Evolutionary conservation across 202 grass and related monocot species (phyloP), one percentile per base, ranked within the genome.

Genomic region (Schoenoplectus triqueter): DNA sequence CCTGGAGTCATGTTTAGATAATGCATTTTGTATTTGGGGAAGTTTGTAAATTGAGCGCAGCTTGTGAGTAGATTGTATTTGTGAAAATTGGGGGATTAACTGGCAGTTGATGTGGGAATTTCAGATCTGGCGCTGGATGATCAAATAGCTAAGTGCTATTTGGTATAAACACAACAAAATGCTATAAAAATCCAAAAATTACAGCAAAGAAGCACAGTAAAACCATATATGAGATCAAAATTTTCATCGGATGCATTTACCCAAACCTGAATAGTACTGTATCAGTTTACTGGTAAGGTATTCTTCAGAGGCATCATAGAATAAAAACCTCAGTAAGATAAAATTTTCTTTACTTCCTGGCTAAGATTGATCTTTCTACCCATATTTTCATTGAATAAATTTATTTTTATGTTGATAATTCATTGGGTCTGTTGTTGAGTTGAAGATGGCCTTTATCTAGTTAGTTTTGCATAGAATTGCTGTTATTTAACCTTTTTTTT

Each of bases 201-300:
- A 52, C 49, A 31, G 3, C 13, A 31, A 31, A 31, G 31, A 31
- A 31, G 31, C 31, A 31, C 31, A 31, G 31, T 31, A 31, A 31
- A 31, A 31, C 31, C 51, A 6, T 31, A 74, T 31, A 21, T 3
- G 1, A 47, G 71, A 74, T 9, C 4, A 22, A 9, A 21, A 13
- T 75, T 75, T 18, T 55, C 20, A 55, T 42, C 5, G 14, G 0
- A 18, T 77, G 42, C 22, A 54, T 7, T 9, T 60, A 60, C 6
- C 21, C 13, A 59, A 78, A 78, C 13, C 20, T 59, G 73, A 78
- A 59, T 78, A 8, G 6, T 78, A 17, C 73, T 78, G 51, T 56
- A 56, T 40, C 52, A 3, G 52, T 59, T 42, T 59, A 2, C 73
- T 15, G 21, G 18, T 76, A 31, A 14, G 19, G 0, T 52, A 40